Evolutionary conservation across 345 rosid genomes (phyloP), one percentile per base, ranked within the genome.

Genomic region (Clausena lansium): DNA sequence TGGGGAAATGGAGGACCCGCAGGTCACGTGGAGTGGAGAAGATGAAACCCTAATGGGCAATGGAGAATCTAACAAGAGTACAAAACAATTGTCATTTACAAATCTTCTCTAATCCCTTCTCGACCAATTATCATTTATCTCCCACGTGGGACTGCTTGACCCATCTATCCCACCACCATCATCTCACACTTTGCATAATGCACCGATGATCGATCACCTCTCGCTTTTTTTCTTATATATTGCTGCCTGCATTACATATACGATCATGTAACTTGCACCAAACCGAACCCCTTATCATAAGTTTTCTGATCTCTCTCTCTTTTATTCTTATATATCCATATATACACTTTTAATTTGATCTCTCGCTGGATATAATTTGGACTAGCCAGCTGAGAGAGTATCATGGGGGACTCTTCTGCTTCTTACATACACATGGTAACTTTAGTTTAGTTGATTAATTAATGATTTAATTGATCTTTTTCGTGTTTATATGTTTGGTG

Each of bases 391-490:
- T 1, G 19, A 6, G 35, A 11, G 32, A 35, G 54, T 52, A 77
- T 73, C 84, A 90, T 90, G 94, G 92, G 86, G 4, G 94, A 88
- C 70, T 89, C 98, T 60, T 91, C 98, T 67, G 88, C 92, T 82
- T 91, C 96, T 27, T 95, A 95, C 79, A 93, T 95, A 77, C 98
- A 89, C 86, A 87, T 91, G 99, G 99, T 95, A 79, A 82, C 52
- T 69, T 24, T 14, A 19, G 2, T 30, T 2, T 9, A 62, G 36
- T 45, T 45, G 50, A 45, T 45, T 45, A 13, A 3, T 63, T 9
- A 14, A 4, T 64, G 25, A 15, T 64, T 45, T 45, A 45, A 11
- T 13, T 45, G 50, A 45, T 64, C 33, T 22, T 33, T 61, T 30
- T 13, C 5, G 1, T 45, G 17, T 11, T 2, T 13, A 45, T 55